phyloP scores from a whole-genome alignment of 1,139 yeast genomes.

The Suhomyces bribrorum region DNA sequence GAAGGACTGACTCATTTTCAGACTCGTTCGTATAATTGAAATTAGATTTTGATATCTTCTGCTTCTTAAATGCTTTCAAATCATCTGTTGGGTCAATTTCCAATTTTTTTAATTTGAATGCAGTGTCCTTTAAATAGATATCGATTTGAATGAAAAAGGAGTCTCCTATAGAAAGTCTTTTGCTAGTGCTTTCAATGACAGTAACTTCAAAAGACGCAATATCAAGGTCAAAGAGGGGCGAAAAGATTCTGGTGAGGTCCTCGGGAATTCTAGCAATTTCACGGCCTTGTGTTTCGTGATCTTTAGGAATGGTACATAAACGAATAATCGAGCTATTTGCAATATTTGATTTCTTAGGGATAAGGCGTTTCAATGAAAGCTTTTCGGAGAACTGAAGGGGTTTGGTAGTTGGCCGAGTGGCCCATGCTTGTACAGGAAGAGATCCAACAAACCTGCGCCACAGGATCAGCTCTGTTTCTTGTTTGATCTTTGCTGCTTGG shows the following conservation, averaged over 20 bases:
- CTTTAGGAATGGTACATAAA: slow-evolving; percentile 28
- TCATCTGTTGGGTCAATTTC: slow-evolving; percentile 11
- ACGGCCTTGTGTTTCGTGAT: slow-evolving; percentile 30
- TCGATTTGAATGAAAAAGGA: slow-evolving; percentile 64
- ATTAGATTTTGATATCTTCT: slow-evolving; percentile 18
- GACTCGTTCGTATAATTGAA: slow-evolving; percentile 48
- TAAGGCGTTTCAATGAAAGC: slow-evolving; percentile 38
- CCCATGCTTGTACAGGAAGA: slow-evolving; percentile 75
- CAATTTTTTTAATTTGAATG: slow-evolving; percentile 36
- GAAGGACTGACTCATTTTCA: slow-evolving; percentile 51
- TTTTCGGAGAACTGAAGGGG: slow-evolving; percentile 54
- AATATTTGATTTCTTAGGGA: slow-evolving; percentile 27
- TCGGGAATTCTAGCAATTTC: slow-evolving; percentile 82
- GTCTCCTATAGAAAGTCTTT: slow-evolving; percentile 70
- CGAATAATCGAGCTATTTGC: slow-evolving; percentile 32
- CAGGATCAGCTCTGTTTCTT: slow-evolving; percentile 16
- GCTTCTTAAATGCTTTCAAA: slow-evolving; percentile 10
- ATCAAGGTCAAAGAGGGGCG: slow-evolving; percentile 62
- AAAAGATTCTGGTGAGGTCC: slow-evolving; percentile 65
- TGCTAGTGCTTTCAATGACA: slow-evolving; percentile 58
- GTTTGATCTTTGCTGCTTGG: slow-evolving; percentile 15
- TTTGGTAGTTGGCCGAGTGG: slow-evolving; percentile 69
- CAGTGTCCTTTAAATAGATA: slow-evolving; percentile 54
- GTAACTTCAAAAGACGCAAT: slow-evolving; percentile 59
- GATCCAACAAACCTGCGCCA: slow-evolving; percentile 62